A percentile compares a stretch with the other conserved stretches of the same genome.
phyloP scores from a whole-genome alignment of 345 rosid genomes.

The Citrus maxima region DNA sequence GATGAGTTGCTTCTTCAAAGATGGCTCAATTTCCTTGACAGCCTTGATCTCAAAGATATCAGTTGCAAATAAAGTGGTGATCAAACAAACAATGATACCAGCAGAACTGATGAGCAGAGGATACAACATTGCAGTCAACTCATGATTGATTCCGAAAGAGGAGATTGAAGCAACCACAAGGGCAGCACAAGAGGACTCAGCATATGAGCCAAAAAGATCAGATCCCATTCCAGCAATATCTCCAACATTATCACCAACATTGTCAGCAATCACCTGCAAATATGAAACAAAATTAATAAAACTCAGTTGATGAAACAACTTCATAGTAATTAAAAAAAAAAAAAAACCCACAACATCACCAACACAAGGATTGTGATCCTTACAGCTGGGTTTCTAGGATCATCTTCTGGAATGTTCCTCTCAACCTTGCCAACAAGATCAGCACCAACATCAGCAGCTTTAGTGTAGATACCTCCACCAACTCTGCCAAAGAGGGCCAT shows the following conservation, averaged over 20 bases:
- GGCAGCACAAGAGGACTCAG: conserved; percentile 80
- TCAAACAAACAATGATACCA: conserved; percentile 65
- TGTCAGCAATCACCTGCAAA: conserved; percentile 79
- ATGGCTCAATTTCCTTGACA: conserved; percentile 67
- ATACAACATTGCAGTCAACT: conserved; percentile 66
- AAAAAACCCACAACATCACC: background rate
- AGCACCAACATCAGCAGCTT: conserved; percentile 91
- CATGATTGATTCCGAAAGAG: conserved; percentile 67
- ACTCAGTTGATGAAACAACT: background rate
- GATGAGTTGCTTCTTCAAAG: conserved; percentile 67
- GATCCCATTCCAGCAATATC: conserved; percentile 91
- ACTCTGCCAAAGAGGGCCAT: conserved; percentile 89
- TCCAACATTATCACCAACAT: conserved; percentile 84
- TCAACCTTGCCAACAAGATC: conserved; percentile 89
- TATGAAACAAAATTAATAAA: conserved; percentile 8
- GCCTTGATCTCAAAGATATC: conserved; percentile 73
- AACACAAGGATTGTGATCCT: conserved; percentile 20
- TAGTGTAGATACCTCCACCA: conserved; percentile 82
- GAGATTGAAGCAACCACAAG: conserved; percentile 78
- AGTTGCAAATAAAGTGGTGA: conserved; percentile 74
- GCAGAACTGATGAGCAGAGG: conserved; percentile 70
- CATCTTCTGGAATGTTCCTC: conserved; percentile 80
- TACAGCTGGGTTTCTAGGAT: conserved; percentile 87
- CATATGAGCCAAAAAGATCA: conserved; percentile 73
- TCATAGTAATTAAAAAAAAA: background rate